phyloP scores from a whole-genome alignment of 257 asterid species.

The Mentha longifolia region DNA sequence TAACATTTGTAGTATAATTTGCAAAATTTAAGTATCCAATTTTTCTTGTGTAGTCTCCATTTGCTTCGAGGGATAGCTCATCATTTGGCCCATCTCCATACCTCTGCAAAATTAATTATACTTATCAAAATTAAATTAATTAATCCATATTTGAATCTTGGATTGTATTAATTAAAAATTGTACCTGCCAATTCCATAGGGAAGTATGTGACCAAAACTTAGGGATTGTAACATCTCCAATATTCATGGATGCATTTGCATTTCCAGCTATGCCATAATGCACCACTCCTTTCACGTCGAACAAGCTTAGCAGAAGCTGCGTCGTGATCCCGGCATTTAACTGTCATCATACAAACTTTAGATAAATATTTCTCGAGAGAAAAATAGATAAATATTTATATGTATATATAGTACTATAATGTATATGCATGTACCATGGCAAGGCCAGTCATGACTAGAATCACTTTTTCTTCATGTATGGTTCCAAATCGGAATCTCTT shows the following conservation, averaged over 20 bases:
- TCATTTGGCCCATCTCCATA: slow-evolving; percentile 56
- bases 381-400: no score
- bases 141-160: background rate
- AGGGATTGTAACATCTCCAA: slow-evolving; percentile 74
- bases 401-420: no score
- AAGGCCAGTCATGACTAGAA: slow-evolving; percentile 60
- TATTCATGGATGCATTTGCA: slow-evolving; percentile 50
- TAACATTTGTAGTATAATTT: slow-evolving; percentile 32
- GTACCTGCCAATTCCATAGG: slow-evolving; percentile 74
- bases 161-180: background rate
- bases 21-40: slow-evolving; percentile 45
- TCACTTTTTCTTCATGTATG: slow-evolving; percentile 39
- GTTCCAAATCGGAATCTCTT: slow-evolving; percentile 56
- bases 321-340: slow-evolving; percentile 66
- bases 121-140: background rate
- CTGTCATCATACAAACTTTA: slow-evolving; percentile 29
- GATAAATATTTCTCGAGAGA: no score
- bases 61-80: slow-evolving; percentile 50
- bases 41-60: slow-evolving; percentile 58
- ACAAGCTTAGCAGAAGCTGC: slow-evolving; percentile 52
- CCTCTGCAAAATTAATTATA: slow-evolving; percentile 42
- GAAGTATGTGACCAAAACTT: slow-evolving; percentile 58
- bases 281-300: slow-evolving; percentile 58
- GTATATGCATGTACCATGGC: slow-evolving; percentile 44
- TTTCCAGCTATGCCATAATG: slow-evolving; percentile 77